A percentile compares a stretch with the other conserved stretches of the same genome.
These are phyloP conservation scores for Vigna reflexopilosa DNA, from an alignment of 306 rosid species.

Conservation along the genomic window DNA sequence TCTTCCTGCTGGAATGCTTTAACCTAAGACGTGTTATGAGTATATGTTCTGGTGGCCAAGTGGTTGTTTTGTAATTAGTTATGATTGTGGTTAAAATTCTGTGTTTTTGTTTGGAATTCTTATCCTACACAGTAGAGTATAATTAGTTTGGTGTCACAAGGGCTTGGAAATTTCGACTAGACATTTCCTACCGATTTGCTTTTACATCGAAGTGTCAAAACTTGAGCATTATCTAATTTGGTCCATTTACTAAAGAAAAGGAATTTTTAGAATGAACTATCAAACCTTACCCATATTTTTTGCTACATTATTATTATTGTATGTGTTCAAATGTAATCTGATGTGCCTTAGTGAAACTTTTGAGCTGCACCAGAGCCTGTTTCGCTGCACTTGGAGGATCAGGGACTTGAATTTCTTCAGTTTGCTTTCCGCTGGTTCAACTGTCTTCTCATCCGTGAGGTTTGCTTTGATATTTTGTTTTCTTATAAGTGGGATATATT, in stretches of 20 bases:
- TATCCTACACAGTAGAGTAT: conserved; percentile 21
- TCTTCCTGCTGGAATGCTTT: neutral
- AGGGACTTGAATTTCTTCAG: conserved; percentile 96
- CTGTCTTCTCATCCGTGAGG: conserved; percentile 98
- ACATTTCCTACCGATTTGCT: conserved; percentile 1
- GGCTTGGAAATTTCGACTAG: conserved; percentile 34
- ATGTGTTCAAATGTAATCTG: conserved; percentile 40
- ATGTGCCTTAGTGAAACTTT: conserved; percentile 41
- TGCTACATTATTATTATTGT: conserved; percentile 14
- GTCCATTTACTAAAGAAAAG: conserved; percentile 14
- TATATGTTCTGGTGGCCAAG: conserved; percentile 1
- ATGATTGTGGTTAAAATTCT: conserved; percentile 14
- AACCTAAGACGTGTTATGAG: neutral
- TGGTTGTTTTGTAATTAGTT: conserved; percentile 18
- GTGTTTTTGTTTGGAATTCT: conserved; percentile 15
- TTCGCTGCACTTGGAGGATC: conserved; percentile 89
- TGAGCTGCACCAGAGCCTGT: conserved; percentile 70
- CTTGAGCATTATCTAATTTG: neutral
- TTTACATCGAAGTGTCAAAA: conserved; percentile 4
- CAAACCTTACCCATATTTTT: conserved; percentile 23
- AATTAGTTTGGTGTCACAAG: conserved; percentile 21
- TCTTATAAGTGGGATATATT: conserved; percentile 26
- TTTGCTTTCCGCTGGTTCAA: conserved; percentile 99
- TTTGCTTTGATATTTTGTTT: conserved; percentile 47
- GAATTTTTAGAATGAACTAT: conserved; percentile 20